These are phyloP conservation scores for Euphorbia lathyris DNA, from an alignment of 345 rosid species.

Conservation along the genomic window DNA sequence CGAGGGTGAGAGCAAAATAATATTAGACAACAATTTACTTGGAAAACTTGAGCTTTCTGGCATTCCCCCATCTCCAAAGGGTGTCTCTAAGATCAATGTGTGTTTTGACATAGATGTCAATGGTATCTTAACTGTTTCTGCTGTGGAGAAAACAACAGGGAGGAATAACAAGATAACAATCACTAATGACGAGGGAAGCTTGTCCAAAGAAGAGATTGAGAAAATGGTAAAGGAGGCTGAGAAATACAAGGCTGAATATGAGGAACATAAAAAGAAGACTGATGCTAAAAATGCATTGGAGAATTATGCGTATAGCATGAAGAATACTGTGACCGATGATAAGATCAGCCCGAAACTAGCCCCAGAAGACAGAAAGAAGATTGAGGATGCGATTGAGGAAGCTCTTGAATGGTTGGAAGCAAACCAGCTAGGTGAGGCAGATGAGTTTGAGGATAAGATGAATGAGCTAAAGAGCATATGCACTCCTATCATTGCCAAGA, in stretches of 20 bases:
- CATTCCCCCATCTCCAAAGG: constrained; percentile 20
- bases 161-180: constrained; percentile 25
- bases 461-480: constrained; percentile 24
- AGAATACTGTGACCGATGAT: constrained; percentile 16
- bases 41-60: constrained; percentile 18
- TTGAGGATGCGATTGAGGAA: constrained; percentile 20
- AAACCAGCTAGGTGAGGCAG: constrained; percentile 21
- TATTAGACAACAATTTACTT: constrained; percentile 8
- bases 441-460: constrained; percentile 21
- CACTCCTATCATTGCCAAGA: background rate
- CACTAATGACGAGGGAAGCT: constrained; percentile 24
- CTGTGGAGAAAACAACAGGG: constrained; percentile 21
- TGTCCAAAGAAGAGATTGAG: background rate
- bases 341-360: constrained; percentile 14
- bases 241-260: background rate
- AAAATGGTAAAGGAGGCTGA: background rate
- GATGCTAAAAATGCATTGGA: background rate
- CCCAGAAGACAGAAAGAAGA: constrained; percentile 16
- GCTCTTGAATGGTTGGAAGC: constrained; percentile 22
- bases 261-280: background rate
- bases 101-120: constrained; percentile 3
- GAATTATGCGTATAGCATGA: constrained; percentile 20
- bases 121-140: constrained; percentile 23
- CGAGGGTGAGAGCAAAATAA: constrained; percentile 11
- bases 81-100: constrained; percentile 17